These are phyloP conservation scores for Boeremia lycopersici DNA, from an alignment of 2,329 filamentous ascomycete genomes.

Conservation along the genomic window DNA sequence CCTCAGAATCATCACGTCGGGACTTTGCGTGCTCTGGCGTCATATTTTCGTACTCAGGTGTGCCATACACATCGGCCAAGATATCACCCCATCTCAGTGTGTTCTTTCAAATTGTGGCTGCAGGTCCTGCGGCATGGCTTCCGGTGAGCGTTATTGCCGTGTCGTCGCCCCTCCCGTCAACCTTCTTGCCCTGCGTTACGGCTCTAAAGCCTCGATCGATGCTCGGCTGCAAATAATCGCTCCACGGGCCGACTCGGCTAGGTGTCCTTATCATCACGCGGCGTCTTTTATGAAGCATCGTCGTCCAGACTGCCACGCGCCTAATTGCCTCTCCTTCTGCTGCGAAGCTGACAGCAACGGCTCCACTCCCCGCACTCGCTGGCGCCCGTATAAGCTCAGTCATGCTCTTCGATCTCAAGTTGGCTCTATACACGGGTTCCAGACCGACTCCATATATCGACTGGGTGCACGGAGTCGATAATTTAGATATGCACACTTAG, in stretches of 20 bases:
- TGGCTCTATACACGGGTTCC: not conserved
- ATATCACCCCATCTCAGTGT: slow-evolving; percentile 12
- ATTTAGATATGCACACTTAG: not conserved
- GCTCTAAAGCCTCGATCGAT: slow-evolving; percentile 12
- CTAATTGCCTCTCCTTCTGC: not conserved
- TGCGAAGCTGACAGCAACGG: not conserved
- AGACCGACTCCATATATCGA: not conserved
- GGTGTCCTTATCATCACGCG: not conserved
- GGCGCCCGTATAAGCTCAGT: not conserved
- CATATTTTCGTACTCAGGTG: slow-evolving; percentile 18
- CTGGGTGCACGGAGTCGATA: not conserved
- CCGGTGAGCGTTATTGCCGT: not conserved
- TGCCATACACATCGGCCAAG: slow-evolving; percentile 18
- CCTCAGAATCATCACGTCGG: slow-evolving; percentile 21
- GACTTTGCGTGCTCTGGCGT: slow-evolving; percentile 24
- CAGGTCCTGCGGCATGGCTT: not conserved
- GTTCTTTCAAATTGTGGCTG: not conserved
- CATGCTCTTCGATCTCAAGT: not conserved
- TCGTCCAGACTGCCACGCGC: not conserved
- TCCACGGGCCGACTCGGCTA: slow-evolving; percentile 3
- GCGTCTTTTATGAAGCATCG: not conserved
- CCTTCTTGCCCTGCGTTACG: slow-evolving; percentile 19
- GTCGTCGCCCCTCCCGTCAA: not conserved
- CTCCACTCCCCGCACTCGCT: slow-evolving; percentile 1
- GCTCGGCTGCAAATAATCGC: not conserved